Evolutionary conservation across 148 eudicot genomes (phyloP).

Genomic region (Diospyros kaki): DNA sequence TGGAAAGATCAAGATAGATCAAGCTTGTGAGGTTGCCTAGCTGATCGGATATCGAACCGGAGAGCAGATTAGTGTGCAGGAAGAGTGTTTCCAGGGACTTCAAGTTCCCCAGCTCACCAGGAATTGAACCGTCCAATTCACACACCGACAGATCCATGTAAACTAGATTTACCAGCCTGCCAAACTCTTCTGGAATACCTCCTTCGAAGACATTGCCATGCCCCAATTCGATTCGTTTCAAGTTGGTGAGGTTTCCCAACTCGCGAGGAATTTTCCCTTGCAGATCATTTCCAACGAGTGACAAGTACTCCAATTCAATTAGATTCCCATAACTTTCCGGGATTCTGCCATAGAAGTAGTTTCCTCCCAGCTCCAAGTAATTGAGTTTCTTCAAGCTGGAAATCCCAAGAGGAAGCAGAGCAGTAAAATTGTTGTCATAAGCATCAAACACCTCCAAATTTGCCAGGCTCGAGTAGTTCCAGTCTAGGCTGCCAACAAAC

Average conservation of each 20-base stretch:
- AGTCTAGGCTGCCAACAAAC: conserved; percentile 41
- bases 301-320: conserved; percentile 47
- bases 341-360: conserved; percentile 63
- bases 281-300: conserved; percentile 66
- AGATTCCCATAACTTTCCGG: conserved; percentile 53
- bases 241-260: conserved; percentile 72
- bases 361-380: conserved; percentile 86
- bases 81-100: conserved; percentile 54
- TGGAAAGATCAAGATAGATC: conserved; percentile 68
- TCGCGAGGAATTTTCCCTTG: conserved; percentile 70
- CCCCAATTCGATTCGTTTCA: conserved; percentile 66
- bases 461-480: conserved; percentile 45
- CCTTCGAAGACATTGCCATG: conserved; percentile 65
- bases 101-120: conserved; percentile 67
- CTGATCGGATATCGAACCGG: conserved; percentile 69
- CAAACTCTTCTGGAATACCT: conserved; percentile 74
- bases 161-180: conserved; percentile 60
- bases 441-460: conserved; percentile 66
- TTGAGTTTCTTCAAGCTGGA: conserved; percentile 38
- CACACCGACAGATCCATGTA: conserved; percentile 64
- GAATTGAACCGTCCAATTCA: conserved; percentile 63
- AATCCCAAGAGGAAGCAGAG: conserved; percentile 52
- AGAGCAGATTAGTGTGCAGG: conserved; percentile 53
- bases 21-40: conserved; percentile 66
- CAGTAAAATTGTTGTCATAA: conserved; percentile 71